Evolutionary conservation across 148 eudicot species (phyloP), one percentile per base, ranked within the genome.

Genomic region (Vaccinium corymbosum): DNA sequence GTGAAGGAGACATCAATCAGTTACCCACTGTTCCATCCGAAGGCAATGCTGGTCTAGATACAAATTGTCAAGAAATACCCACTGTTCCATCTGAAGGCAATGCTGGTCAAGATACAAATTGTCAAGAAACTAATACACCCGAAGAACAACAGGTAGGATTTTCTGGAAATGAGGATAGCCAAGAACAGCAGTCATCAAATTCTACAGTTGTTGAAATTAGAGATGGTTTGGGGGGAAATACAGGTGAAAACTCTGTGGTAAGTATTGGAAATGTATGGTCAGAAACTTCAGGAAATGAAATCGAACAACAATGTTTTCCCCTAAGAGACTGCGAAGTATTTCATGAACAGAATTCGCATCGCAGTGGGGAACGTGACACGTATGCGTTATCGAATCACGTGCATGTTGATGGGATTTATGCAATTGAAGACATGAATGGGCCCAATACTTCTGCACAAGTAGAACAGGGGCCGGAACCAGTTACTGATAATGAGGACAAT

Each of bases 401-500:
- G 32, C 85, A 80, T 83, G 85, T 57, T 49, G 46, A 72, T 15
- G 89, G 83, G 86, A 88, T 66, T 32, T 38, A 76, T 80, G 50
- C 81, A 29, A 82, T 85, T 62, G 91, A 81, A 76, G 88, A 64
- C 74, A 77, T 82, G 62, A 79, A 85, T 83, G 79, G 71, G 20
- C 86, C 84, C 17, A 86, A 82, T 68, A 76, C 90, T 7, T 85
- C 79, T 82, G 77, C 52, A 85, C 89, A 81, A 57, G 86, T 85
- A 20, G 91, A 89, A 78, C 90, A 88, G 32, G 80, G 85, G 87
- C 87, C 86, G 9, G 90, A 89, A 75, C 81, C 86, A 53, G 86
- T 16, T 64, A 71, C 79, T 20, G 86, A 83, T 70, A 84, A 76
- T 87, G 90, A 83, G 56, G 89, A 89, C 74, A 85, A 87, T 32